Percentiles rank a stretch among this genome's conserved stretches.
phyloP scores from a whole-genome alignment of 2,329 filamentous ascomycete species.

The Epichloe bromicola region DNA sequence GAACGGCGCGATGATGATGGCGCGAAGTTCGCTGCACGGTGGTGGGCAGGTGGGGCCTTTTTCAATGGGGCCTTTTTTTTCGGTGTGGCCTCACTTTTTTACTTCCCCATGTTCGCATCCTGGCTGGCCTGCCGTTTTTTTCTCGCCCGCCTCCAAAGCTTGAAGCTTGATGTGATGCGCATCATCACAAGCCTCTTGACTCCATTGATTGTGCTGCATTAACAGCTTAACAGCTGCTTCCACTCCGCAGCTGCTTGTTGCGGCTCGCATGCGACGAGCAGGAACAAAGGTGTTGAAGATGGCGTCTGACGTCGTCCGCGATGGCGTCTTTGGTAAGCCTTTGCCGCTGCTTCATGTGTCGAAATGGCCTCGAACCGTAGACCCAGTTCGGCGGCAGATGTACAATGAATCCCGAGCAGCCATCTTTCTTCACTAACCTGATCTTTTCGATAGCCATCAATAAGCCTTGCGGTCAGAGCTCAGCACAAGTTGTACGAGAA shows the following conservation, averaged over 20 bases:
- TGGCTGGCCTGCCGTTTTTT: too few relatives aligned
- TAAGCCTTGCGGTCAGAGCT: conserved; percentile 78
- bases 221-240: background rate
- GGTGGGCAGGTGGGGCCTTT: too few relatives aligned
- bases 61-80: too few relatives aligned
- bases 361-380: background rate
- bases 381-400: background rate
- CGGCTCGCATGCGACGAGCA: conserved; percentile 20
- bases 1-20: background rate
- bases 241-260: background rate
- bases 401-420: background rate
- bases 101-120: too few relatives aligned
- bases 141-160: too few relatives aligned
- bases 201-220: background rate
- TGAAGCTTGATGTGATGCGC: too few relatives aligned
- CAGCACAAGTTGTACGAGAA: conserved; percentile 80
- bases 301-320: conserved; percentile 38
- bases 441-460: conserved; percentile 56
- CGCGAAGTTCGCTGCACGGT: background rate
- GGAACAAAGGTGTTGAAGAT: conserved; percentile 29
- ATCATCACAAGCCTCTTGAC: too few relatives aligned
- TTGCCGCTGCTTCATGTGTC: background rate
- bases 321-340: conserved; percentile 44
- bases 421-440: background rate
- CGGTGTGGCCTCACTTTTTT: too few relatives aligned